phyloP scores from a whole-genome alignment of 2,329 filamentous ascomycete species.

The Penicillium expansum region DNA sequence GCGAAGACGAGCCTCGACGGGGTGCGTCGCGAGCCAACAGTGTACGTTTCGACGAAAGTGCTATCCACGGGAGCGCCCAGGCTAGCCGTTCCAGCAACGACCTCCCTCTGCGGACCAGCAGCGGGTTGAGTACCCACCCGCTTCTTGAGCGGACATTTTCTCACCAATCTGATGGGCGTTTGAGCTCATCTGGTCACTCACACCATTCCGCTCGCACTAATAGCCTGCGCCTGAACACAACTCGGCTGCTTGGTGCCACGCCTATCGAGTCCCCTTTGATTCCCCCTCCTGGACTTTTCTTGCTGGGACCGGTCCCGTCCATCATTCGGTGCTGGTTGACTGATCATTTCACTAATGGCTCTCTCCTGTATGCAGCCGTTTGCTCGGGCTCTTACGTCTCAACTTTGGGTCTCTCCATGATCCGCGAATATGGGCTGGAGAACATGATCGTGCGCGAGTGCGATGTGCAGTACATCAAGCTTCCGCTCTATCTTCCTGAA shows the following conservation, averaged over 20 bases:
- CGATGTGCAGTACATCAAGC: conserved; percentile 65
- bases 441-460: conserved; percentile 66
- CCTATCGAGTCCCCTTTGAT: conserved; percentile 69
- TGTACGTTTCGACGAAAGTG: conserved; percentile 95
- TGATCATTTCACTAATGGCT: conserved; percentile 82
- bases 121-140: conserved; percentile 71
- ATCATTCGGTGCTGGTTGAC: conserved; percentile 97
- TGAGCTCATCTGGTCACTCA: conserved; percentile 87
- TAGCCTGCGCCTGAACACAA: conserved; percentile 76
- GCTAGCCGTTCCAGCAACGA: conserved; percentile 79
- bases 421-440: conserved; percentile 70
- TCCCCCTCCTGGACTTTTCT: conserved; percentile 78
- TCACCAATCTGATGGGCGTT: conserved; percentile 91
- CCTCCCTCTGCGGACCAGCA: conserved; percentile 73
- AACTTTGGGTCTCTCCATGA: conserved; percentile 69
- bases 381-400: conserved; percentile 91
- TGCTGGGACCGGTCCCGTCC: conserved; percentile 83
- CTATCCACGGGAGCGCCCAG: conserved; percentile 83
- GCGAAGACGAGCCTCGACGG: conserved; percentile 80
- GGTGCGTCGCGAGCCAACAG: conserved; percentile 92
- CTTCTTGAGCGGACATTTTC: conserved; percentile 90
- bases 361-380: conserved; percentile 84
- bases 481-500: conserved; percentile 87
- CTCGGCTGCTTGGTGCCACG: conserved; percentile 61
- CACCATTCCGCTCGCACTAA: conserved; percentile 76